Base-by-base conservation (phyloP, 345 rosid genomes). In the Corymbia maculata region DNA sequence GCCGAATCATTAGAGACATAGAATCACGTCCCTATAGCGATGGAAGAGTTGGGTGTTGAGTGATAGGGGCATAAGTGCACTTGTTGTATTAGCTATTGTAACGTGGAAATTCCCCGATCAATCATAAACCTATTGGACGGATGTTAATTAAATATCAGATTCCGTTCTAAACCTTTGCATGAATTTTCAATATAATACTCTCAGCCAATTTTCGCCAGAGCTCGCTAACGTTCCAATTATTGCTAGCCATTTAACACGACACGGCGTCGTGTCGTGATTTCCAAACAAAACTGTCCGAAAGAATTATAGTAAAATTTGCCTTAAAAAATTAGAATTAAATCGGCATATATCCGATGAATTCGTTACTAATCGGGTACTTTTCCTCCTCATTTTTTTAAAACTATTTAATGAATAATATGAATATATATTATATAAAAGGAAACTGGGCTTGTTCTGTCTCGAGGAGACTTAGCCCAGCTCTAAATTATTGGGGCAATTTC, bases 131-230 rank as follows among this genome's bases (percentile, higher is more conserved):
- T 17, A 70, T 8, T 17, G 10, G 24, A 17, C 0, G 6, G 0
- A 70, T 70, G 13, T 0, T 4, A 70, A 32, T 8, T 8, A 3
- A 8, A 0, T 19, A 6, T 4, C 61, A 10, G 19, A 75, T 36
- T 42, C 36, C 5, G 2, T 42, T 14, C 0, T 42, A 75, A 5
- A 75, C 1, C 1, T 42, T 75, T 42, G 10, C 4, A 0, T 0
- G 0, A 12, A 75, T 36, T 70, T 5, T 12, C 49, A 75, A 3
- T 0, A 0, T 10, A 10, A 0, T 75, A 0, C 4, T 42, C 6
- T 8, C 0, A 0, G 0, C 2, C 8, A 9, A 36, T 75, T 75
- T 75, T 42, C 42, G 0, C 1, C 0, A 1, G 15, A 75, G 8
- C 42, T 75, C 1, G 0, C 8, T 42, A 6, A 5, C 2, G 14